These are phyloP conservation scores for Xylaria multiplex DNA, from an alignment of 2,329 filamentous ascomycete species.

Conservation along the genomic window DNA sequence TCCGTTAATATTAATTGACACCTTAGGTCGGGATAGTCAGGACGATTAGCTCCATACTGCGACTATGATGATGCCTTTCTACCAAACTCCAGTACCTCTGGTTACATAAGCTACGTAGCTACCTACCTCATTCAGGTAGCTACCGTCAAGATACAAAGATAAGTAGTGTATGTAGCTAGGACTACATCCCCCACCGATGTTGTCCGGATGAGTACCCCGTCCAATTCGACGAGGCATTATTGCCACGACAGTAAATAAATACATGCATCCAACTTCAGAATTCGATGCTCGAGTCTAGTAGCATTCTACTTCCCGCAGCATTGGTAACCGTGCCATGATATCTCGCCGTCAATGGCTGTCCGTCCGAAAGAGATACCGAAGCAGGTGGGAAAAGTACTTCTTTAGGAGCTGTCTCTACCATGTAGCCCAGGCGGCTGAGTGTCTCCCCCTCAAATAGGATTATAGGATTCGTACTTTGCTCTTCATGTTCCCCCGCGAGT, in stretches of 20 bases:
- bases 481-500: not conserved
- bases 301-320: too few relatives aligned
- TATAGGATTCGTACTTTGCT: not conserved
- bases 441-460: too few relatives aligned
- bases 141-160: too few relatives aligned
- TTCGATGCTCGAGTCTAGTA: too few relatives aligned
- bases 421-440: too few relatives aligned
- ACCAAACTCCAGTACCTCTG: too few relatives aligned
- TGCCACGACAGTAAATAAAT: not conserved
- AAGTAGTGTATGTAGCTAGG: not conserved
- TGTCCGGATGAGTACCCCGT: not conserved
- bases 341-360: not conserved
- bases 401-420: not conserved
- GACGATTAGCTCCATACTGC: too few relatives aligned
- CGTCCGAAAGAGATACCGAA: not conserved
- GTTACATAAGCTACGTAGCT: too few relatives aligned
- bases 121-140: too few relatives aligned
- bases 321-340: not conserved
- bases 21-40: too few relatives aligned
- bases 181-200: not conserved
- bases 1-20: too few relatives aligned
- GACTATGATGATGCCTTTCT: too few relatives aligned
- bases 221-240: conserved; percentile 12
- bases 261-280: conserved; percentile 4
- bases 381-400: not conserved